Conservation (phyloP, 1,284 basidiomycete genomes). For the Jaminaea rosea region DNA sequence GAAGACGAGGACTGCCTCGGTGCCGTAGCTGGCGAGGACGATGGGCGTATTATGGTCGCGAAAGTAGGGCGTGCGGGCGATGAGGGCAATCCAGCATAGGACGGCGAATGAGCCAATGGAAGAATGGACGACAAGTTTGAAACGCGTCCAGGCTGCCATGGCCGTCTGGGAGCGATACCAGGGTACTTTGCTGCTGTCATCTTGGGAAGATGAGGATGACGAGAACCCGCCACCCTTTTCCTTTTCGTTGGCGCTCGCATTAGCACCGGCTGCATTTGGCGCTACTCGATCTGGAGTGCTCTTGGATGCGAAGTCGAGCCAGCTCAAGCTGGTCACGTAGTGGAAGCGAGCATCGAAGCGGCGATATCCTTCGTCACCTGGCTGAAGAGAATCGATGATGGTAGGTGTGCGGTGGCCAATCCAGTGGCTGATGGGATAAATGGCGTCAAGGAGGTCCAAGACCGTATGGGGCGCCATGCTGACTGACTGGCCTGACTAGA, state of each 20-base stretch:
- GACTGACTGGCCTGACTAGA: no score
- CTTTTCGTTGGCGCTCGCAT: no score
- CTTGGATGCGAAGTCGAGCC: no score
- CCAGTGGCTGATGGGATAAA: background rate
- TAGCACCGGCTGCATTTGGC: no score
- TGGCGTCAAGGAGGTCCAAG: background rate
- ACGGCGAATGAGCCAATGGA: background rate
- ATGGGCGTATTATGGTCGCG: background rate
- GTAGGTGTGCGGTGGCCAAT: background rate
- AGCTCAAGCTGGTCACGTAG: background rate
- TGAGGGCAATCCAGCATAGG: background rate
- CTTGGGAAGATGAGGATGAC: no score
- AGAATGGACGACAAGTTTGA: background rate
- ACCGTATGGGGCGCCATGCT: slow-evolving; percentile 12
- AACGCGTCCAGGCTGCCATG: background rate
- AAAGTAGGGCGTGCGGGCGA: background rate
- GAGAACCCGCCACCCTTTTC: no score
- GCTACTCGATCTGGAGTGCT: no score
- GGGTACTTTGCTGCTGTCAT: no score
- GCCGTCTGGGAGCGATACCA: no score
- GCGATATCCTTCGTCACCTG: background rate
- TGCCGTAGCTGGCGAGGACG: background rate
- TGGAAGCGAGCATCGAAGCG: background rate
- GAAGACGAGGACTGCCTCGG: background rate
- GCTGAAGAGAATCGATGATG: background rate